Conservation (phyloP, 2,329 filamentous ascomycete species). For the Fusarium sp. region DNA sequence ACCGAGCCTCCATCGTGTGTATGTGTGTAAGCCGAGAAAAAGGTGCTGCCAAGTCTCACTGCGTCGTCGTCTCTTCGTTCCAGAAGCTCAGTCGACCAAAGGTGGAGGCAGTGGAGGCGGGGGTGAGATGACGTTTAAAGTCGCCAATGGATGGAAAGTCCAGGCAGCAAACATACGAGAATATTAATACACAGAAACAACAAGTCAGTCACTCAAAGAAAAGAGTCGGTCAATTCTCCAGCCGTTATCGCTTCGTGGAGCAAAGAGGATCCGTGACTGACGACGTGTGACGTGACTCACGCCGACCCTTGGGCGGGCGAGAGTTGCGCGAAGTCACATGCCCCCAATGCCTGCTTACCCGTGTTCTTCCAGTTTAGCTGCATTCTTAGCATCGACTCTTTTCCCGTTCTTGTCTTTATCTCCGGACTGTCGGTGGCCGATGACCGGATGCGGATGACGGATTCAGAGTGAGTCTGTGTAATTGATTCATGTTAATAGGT, state of each 20-base stretch:
- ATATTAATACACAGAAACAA: neutral
- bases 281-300: conserved; percentile 42
- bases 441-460: neutral
- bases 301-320: conserved; percentile 35
- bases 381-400: neutral
- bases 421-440: neutral
- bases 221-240: neutral
- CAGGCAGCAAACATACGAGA: conserved; percentile 2
- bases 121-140: neutral
- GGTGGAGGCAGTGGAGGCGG: neutral
- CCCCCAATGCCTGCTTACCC: neutral
- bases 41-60: neutral
- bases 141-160: neutral
- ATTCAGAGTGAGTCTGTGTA: neutral
- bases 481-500: neutral
- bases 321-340: conserved; percentile 48
- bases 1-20: conserved; percentile 65
- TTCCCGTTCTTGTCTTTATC: neutral
- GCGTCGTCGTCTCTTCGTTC: neutral
- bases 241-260: conserved; percentile 30
- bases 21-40: neutral
- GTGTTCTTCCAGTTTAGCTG: neutral
- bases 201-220: neutral
- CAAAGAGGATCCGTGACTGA: neutral
- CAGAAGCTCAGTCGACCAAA: neutral